Base-by-base conservation (phyloP, 306 rosid species). In the Gleditsia sinensis region DNA sequence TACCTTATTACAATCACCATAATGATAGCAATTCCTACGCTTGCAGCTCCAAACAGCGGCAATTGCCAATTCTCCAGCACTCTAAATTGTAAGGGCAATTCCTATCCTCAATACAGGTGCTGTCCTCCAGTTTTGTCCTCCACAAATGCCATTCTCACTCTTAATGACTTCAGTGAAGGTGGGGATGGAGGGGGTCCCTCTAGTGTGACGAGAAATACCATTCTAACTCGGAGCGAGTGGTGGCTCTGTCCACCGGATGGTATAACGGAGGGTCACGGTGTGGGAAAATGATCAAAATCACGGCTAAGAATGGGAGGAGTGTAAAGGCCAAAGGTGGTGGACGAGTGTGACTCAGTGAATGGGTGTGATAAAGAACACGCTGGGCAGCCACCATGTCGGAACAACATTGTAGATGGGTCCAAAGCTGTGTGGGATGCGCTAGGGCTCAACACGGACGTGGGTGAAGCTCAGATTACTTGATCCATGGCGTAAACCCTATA, bases 231-330 rank as follows among this genome's bases (percentile, higher is more conserved):
- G 72, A 80, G 53, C 25, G 30, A 36, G 72, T 84, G 21, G 87
- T 86, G 54, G 90, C 88, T 2, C 63, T 88, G 3, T 85, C 92
- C 2, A 88, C 92, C 0, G 89, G 88, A 3, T 88, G 89, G 88
- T 83, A 67, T 21, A 58, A 66, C 28, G 3, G 60, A 0, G 77
- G 87, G 0, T 85, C 88, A 1, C 65, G 89, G 53, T 85, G 88
- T 25, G 73, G 66, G 5, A 68, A 13, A 40, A 61, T 54, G 70
- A 73, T 86, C 0, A 55, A 16, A 14, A 86, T 86, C 12, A 84
- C 56, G 0, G 81, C 87, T 0, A 53, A 6, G 3, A 82, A 75
- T 20, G 87, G 86, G 19, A 63, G 27, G 69, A 82, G 78, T 0
- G 64, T 23, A 75, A 28, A 39, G 49, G 93, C 90, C n/a, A 0